Evolutionary conservation across 768 basidiomycete genomes (phyloP).

Genomic region (Podaxis sp.): DNA sequence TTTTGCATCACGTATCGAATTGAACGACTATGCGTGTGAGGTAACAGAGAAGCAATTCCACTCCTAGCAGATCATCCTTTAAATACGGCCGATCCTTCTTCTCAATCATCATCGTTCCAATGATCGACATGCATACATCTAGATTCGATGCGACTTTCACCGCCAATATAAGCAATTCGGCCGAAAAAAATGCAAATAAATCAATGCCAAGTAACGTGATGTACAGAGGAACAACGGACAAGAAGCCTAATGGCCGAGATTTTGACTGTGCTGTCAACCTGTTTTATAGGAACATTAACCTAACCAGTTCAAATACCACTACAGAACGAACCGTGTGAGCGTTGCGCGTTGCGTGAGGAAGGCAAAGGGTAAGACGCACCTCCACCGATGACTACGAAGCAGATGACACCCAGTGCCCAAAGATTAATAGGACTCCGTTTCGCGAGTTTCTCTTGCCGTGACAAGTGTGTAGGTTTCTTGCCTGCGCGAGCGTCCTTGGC

Average conservation of each 20-base stretch:
- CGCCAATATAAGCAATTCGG: too few relatives aligned
- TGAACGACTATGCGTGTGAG: too few relatives aligned
- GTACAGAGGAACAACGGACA: neutral
- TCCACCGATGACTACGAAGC: constrained; percentile 82
- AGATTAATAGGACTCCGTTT: constrained; percentile 76
- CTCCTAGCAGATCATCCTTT: too few relatives aligned
- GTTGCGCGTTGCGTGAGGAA: neutral
- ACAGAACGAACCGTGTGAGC: constrained; percentile 6
- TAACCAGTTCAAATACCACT: constrained; percentile 76
- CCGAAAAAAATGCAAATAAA: neutral
- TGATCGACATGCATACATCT: too few relatives aligned
- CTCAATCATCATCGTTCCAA: too few relatives aligned
- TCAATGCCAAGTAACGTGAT: constrained; percentile 3
- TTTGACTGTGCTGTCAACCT: neutral
- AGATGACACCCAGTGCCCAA: constrained; percentile 70
- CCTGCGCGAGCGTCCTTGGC: constrained; percentile 69
- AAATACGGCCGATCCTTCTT: too few relatives aligned
- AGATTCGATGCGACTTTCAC: too few relatives aligned
- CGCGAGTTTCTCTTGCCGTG: constrained; percentile 66
- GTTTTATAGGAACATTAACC: constrained; percentile 64
- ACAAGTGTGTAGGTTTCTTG: constrained; percentile 73
- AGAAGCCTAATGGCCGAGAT: neutral
- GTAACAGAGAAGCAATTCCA: too few relatives aligned
- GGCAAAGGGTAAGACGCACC: constrained; percentile 42
- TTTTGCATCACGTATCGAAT: too few relatives aligned